Evolutionary conservation across 192 early-diverging fungal species (phyloP), one percentile per base, ranked within the genome.

Genomic region (Coemansia aciculifera): DNA sequence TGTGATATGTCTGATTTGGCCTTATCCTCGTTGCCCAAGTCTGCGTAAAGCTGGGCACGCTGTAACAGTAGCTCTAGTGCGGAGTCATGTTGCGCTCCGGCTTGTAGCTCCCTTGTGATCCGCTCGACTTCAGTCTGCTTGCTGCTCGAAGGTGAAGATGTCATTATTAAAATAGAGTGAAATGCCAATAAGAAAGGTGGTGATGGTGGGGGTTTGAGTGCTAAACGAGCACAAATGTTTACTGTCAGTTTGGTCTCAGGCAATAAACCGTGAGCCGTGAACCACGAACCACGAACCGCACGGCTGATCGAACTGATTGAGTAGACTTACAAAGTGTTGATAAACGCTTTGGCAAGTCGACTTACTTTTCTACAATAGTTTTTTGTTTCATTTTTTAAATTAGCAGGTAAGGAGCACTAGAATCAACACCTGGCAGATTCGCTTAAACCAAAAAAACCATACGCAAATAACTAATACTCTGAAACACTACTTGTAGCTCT

Each of bases 1-100:
- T 62, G 73, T 11, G 78, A 61, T 15, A 81, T 72, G 51, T 81
- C 78, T 13, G 56, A 13, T 7, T 66, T 66, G 3, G 78, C 78
- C 13, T 59, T 42, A 0, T 62, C 13, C n/a, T 64, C 67, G 27
- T 75, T 61, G 12, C 78, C 78, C 48, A 75, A 12, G 63, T 75
- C 70, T 7, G 66, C 70, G 32, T 75, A 67, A 2, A 46, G 37
- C 7, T 48, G 69, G 5, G 78, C 73, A 8, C 78, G 69, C 67
- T 75, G 36, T 15, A 81, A 52, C 10, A 81, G 70, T 38, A 72
- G 39, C 34, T 43, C 36, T 12, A 67, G 59, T 0, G 66, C 73
- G 1, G 66, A 63, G 37, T 59, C 48, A 2, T 24, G 21, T 0
- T 49, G 42, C 1, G 62, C 11, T 15, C 46, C 64, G 2, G 77